phyloP scores from a whole-genome alignment of 441 rosid genomes.

The Adansonia rubrostipa region DNA sequence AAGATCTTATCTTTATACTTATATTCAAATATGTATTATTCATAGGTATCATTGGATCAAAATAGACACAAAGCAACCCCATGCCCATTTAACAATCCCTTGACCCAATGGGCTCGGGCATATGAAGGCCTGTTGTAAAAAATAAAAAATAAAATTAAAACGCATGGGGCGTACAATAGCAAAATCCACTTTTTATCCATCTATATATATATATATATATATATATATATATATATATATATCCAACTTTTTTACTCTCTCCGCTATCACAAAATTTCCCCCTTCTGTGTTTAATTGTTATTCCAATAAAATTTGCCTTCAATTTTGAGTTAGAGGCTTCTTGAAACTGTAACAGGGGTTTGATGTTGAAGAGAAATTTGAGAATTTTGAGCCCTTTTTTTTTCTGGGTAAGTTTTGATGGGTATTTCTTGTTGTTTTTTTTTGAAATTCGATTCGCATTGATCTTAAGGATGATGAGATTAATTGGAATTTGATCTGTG shows the following conservation, averaged over 20 bases:
- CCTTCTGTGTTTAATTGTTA: neutral
- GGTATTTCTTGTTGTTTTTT: neutral
- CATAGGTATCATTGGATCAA: no score
- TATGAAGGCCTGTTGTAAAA: neutral
- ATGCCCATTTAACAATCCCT: no score
- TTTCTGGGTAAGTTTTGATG: slow-evolving; percentile 38
- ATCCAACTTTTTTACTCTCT: neutral
- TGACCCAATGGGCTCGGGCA: neutral
- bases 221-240: no score
- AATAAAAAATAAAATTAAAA: neutral
- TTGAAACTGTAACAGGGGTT: slow-evolving; percentile 23
- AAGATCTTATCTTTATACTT: no score
- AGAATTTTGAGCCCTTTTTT: slow-evolving; percentile 15
- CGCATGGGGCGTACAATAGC: slow-evolving; percentile 39
- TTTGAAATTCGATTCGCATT: slow-evolving; percentile 12
- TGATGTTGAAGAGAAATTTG: slow-evolving; percentile 15
- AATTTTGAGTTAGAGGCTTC: slow-evolving; percentile 11
- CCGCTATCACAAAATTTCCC: neutral
- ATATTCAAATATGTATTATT: no score
- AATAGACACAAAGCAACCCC: no score
- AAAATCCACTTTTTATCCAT: neutral
- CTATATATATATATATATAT: no score
- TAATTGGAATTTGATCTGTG: slow-evolving; percentile 1
- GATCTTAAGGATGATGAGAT: neutral
- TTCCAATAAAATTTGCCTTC: neutral